Evolutionary conservation across 805 yeast genomes (phyloP), one percentile per base, ranked within the genome.

Genomic region (Naumovozyma castellii): DNA sequence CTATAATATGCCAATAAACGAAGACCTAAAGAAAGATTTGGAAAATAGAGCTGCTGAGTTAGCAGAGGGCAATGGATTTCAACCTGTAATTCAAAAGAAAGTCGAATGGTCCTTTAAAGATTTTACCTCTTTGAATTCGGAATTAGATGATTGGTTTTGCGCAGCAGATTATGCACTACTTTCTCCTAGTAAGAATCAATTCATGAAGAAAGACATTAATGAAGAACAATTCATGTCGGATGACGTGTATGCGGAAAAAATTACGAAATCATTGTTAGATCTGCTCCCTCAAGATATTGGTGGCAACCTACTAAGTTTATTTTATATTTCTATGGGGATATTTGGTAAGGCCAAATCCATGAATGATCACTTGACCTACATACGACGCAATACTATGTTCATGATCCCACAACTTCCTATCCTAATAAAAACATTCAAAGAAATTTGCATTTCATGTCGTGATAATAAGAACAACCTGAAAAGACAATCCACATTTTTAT

Each of bases 141-240:
- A 77, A 45, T 37, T 73, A 13, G 62, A 66, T 8, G 68, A 69
- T 29, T 73, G 78, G 78, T 73, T 71, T 45, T 50, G 64, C 2
- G 32, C 51, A 1, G 46, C 56, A 3, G 70, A 66, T 40, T 57
- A 48, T 34, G 29, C 31, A 3, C 36, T 43, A 16, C 41, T 59
- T 3, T 43, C 46, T 3, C 45, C 36, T 18, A 32, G 46, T 1
- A 43, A 45, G 25, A 22, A 38, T 13, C 39, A 47, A 22, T 56
- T 56, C 36, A 44, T 43, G 6, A 42, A 47, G 18, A 39, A 28
- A 4, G 41, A 36, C 1, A 19, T 16, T 1, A 42, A 48, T 13
- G 38, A 48, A 6, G 34, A 30, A 1, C 33, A 31, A 19, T 53
- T 56, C 36, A 5, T 46, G 2, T 32, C 15, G 10, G 53, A 57